Percentiles rank a stretch among this genome's conserved stretches.
Conservation (phyloP, 1,139 yeast species). For the Eremothecium sinecaudum region DNA sequence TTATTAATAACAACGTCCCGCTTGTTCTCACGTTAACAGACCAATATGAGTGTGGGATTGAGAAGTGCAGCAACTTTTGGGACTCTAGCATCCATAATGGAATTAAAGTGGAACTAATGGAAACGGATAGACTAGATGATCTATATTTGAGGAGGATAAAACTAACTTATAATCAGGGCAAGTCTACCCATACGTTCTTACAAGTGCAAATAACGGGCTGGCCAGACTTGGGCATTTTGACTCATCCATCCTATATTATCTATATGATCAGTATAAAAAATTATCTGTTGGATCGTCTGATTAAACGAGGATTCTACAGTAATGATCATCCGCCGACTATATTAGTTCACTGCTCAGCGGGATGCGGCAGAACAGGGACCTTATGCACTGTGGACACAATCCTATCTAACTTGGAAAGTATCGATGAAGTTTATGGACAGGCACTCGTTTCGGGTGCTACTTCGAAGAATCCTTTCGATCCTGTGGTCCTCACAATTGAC, state of each 20-base stretch:
- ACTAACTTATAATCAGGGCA: slow-evolving; percentile 26
- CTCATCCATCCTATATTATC: slow-evolving; percentile 30
- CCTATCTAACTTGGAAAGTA: slow-evolving; percentile 26
- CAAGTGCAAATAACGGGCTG: slow-evolving; percentile 66
- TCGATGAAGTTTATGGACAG: slow-evolving; percentile 15
- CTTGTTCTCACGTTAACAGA: slow-evolving; percentile 62
- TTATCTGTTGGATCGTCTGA: slow-evolving; percentile 16
- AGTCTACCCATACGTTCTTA: slow-evolving; percentile 32
- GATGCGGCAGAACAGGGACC: slow-evolving; percentile 87
- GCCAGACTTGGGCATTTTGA: slow-evolving; percentile 67
- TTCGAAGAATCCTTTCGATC: slow-evolving; percentile 34
- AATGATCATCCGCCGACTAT: slow-evolving; percentile 35
- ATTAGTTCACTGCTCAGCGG: slow-evolving; percentile 79
- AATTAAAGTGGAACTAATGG: slow-evolving; percentile 20
- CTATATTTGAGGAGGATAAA: slow-evolving; percentile 33
- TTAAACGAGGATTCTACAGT: slow-evolving; percentile 17
- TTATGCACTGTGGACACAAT: slow-evolving; percentile 61
- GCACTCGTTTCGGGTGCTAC: slow-evolving; percentile 3
- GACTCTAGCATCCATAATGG: slow-evolving; percentile 28
- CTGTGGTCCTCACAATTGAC: slow-evolving; percentile 39
- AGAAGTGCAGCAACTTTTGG: slow-evolving; percentile 53
- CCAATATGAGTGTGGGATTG: slow-evolving; percentile 43
- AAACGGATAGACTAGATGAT: slow-evolving; percentile 9
- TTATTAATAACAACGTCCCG: slow-evolving; percentile 51
- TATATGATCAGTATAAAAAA: slow-evolving; percentile 30